phyloP scores from a whole-genome alignment of 2,329 filamentous ascomycete species.

The Ciborinia camelliae region DNA sequence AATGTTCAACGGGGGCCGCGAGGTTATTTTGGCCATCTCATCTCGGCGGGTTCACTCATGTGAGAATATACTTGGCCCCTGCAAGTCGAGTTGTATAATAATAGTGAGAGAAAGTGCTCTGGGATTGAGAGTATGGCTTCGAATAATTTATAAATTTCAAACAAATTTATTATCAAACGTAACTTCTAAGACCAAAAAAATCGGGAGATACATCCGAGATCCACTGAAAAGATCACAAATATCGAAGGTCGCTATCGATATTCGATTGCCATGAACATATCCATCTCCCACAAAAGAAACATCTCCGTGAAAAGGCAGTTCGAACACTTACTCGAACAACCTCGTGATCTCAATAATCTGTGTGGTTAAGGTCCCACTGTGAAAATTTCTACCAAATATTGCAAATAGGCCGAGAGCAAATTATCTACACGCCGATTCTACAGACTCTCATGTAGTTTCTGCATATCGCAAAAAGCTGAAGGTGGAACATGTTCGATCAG shows the following conservation, averaged over 20 bases:
- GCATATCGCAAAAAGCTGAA: not conserved
- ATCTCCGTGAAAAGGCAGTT: not conserved
- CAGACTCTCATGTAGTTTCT: not conserved
- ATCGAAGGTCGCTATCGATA: not conserved
- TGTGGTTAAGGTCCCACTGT: slow-evolving; percentile 3
- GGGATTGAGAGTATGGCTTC: not conserved
- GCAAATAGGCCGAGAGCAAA: not conserved
- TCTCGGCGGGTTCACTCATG: not conserved
- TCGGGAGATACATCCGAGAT: not conserved
- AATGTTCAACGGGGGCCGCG: not conserved
- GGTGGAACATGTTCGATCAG: not conserved
- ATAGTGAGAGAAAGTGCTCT: not conserved
- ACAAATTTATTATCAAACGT: not conserved
- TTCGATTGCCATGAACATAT: not conserved
- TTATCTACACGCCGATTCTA: no score
- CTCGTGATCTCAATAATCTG: not conserved
- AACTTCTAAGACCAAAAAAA: not conserved
- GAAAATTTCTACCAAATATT: not conserved
- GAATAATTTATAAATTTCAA: not conserved
- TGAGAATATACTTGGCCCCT: not conserved
- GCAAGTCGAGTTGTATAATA: not conserved
- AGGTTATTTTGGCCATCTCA: not conserved
- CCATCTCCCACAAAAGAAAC: not conserved
- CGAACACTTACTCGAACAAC: slow-evolving; percentile 5
- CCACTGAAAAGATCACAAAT: not conserved